Evolutionary conservation across 192 early-diverging fungal species (phyloP).

Genomic region (Entophlyctis luteolus): DNA sequence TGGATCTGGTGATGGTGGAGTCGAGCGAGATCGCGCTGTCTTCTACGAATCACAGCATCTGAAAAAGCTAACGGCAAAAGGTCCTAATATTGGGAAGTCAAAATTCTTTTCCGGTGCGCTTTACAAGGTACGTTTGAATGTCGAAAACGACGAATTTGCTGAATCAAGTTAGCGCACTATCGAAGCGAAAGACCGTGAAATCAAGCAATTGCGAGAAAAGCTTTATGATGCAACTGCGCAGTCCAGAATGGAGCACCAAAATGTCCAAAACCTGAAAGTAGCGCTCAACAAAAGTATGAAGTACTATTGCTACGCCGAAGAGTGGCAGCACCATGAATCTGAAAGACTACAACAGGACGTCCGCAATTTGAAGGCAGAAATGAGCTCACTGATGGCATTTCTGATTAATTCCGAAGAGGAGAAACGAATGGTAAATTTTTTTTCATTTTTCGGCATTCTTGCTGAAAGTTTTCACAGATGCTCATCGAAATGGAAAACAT

Average conservation of each 20-base stretch:
- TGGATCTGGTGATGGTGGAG: slow-evolving; percentile 28
- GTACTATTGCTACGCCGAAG: slow-evolving; percentile 58
- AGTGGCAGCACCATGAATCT: slow-evolving; percentile 53
- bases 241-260: slow-evolving; percentile 28
- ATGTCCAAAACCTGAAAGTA: slow-evolving; percentile 43
- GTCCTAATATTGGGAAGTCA: slow-evolving; percentile 3
- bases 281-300: slow-evolving; percentile 50
- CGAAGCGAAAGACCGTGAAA: slow-evolving; percentile 49
- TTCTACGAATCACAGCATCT: slow-evolving; percentile 23
- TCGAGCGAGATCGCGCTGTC: slow-evolving; percentile 43
- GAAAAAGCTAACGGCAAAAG: slow-evolving; percentile 10
- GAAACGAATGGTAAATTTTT: slow-evolving; percentile 39
- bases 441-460: not conserved
- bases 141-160: not conserved
- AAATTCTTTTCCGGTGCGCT: slow-evolving; percentile 44
- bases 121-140: slow-evolving; percentile 33
- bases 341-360: slow-evolving; percentile 46
- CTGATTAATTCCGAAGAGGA: slow-evolving; percentile 57
- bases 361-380: slow-evolving; percentile 49
- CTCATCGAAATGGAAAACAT: slow-evolving; percentile 37
- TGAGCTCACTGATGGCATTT: slow-evolving; percentile 53
- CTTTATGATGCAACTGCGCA: slow-evolving; percentile 34
- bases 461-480: slow-evolving; percentile 25
- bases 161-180: slow-evolving; percentile 28
- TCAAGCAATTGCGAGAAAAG: slow-evolving; percentile 40